Conservation (phyloP, 163 green algal genomes). For the Chloroidium sp. region DNA sequence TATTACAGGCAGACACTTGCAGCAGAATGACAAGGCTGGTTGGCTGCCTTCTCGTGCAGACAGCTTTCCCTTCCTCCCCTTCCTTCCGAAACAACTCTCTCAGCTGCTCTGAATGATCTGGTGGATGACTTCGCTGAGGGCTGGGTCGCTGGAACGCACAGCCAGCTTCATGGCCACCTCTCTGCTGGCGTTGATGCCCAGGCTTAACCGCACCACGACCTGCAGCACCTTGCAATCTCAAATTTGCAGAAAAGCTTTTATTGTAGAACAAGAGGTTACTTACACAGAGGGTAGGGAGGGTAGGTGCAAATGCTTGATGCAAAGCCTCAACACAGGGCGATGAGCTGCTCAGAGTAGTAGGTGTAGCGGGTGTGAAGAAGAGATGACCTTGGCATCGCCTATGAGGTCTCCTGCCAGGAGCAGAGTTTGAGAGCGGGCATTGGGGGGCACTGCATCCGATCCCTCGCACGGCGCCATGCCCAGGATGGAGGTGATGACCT, state of each 20-base stretch:
- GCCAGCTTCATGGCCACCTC: slow-evolving; percentile 97
- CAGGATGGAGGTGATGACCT: slow-evolving; percentile 81
- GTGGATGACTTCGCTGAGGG: slow-evolving; percentile 80
- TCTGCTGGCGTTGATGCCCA: slow-evolving; percentile 80
- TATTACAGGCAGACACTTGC: no score
- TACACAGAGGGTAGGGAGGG: no score
- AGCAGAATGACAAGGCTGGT: no score
- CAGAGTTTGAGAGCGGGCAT: slow-evolving; percentile 87
- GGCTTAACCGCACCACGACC: slow-evolving; percentile 67
- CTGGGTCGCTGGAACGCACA: slow-evolving; percentile 56
- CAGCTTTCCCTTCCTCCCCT: no score
- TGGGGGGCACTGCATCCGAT: slow-evolving; percentile 84
- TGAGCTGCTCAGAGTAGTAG: no score
- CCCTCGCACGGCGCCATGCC: slow-evolving; percentile 82
- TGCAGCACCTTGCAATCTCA: background rate
- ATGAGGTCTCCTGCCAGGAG: slow-evolving; percentile 74
- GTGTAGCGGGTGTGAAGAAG: no score
- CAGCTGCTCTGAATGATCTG: slow-evolving; percentile 81
- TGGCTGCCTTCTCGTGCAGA: no score
- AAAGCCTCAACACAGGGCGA: no score
- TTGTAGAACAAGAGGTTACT: background rate
- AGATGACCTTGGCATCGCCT: background rate
- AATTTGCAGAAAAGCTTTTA: no score
- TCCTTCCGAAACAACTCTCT: background rate
- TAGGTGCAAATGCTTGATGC: no score